These are phyloP conservation scores for Monoraphidium neglectum DNA, from an alignment of 139 green algal species.

Conservation along the genomic window DNA sequence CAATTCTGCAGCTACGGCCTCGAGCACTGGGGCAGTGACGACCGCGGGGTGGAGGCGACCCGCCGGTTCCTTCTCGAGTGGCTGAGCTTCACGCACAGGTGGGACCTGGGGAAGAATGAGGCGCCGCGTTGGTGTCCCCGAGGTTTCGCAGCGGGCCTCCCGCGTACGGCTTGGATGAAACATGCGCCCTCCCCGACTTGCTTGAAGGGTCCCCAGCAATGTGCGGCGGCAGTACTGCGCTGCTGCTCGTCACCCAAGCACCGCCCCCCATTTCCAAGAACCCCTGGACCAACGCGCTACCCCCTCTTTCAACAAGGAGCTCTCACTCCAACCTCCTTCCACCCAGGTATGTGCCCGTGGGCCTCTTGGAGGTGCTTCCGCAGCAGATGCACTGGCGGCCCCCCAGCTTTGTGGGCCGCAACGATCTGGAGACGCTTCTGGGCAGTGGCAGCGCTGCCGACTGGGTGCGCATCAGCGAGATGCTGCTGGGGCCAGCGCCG, in stretches of 20 bases:
- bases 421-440: slow-evolving; percentile 90
- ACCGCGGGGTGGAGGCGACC: slow-evolving; percentile 90
- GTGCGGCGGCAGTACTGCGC: too few relatives aligned
- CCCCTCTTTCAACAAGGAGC: too few relatives aligned
- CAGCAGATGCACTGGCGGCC: slow-evolving; percentile 81
- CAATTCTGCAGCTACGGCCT: slow-evolving; percentile 77
- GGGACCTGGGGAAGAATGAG: background rate
- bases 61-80: slow-evolving; percentile 96
- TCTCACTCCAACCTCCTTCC: too few relatives aligned
- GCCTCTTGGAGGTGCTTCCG: slow-evolving; percentile 84
- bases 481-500: slow-evolving; percentile 88
- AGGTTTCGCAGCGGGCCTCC: too few relatives aligned
- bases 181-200: too few relatives aligned
- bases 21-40: slow-evolving; percentile 95
- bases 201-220: too few relatives aligned
- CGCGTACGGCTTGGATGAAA: too few relatives aligned
- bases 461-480: slow-evolving; percentile 88
- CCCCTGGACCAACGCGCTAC: too few relatives aligned
- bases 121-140: too few relatives aligned
- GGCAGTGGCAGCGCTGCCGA: slow-evolving; percentile 54
- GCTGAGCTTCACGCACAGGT: slow-evolving; percentile 87
- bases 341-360: slow-evolving; percentile 92
- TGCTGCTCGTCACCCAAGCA: too few relatives aligned
- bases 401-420: slow-evolving; percentile 63
- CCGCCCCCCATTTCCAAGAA: too few relatives aligned